phyloP scores from a whole-genome alignment of 768 basidiomycete genomes.

The Termitomyces sp. region DNA sequence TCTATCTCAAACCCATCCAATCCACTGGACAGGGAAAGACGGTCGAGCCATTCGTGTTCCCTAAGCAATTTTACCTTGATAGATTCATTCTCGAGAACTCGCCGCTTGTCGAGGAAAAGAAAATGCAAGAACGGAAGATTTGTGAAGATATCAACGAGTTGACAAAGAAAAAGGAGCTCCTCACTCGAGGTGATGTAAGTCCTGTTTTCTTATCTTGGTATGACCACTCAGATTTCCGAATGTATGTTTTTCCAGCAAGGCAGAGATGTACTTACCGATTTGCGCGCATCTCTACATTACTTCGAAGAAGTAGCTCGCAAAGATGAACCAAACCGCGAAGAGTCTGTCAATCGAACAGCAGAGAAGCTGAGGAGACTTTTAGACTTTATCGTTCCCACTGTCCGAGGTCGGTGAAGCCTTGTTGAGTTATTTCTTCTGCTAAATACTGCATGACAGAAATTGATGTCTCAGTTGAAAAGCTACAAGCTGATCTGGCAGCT shows the following conservation, averaged over 20 bases:
- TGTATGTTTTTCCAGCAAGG: constrained; percentile 35
- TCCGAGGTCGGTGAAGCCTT: constrained; percentile 42
- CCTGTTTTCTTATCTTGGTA: background rate
- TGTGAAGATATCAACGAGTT: constrained; percentile 47
- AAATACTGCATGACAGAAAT: constrained; percentile 38
- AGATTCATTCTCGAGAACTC: constrained; percentile 63
- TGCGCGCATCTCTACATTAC: constrained; percentile 64
- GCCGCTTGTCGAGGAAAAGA: constrained; percentile 38
- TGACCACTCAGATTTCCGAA: background rate
- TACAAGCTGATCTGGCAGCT: constrained; percentile 40
- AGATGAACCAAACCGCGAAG: constrained; percentile 44
- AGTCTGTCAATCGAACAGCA: constrained; percentile 39
- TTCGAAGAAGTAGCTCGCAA: constrained; percentile 64
- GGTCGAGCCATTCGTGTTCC: constrained; percentile 52
- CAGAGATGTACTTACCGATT: constrained; percentile 58
- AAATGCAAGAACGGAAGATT: constrained; percentile 35
- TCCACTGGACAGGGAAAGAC: constrained; percentile 22
- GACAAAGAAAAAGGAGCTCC: constrained; percentile 37
- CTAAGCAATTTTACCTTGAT: constrained; percentile 67
- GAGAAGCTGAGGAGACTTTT: constrained; percentile 53
- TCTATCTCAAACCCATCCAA: constrained; percentile 34
- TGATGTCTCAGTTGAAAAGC: constrained; percentile 41
- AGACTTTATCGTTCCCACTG: constrained; percentile 45
- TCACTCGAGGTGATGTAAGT: constrained; percentile 59
- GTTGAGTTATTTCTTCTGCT: background rate